Evolutionary conservation across 768 basidiomycete genomes (phyloP), one percentile per base, ranked within the genome.

Genomic region (Mycena haematopus): DNA sequence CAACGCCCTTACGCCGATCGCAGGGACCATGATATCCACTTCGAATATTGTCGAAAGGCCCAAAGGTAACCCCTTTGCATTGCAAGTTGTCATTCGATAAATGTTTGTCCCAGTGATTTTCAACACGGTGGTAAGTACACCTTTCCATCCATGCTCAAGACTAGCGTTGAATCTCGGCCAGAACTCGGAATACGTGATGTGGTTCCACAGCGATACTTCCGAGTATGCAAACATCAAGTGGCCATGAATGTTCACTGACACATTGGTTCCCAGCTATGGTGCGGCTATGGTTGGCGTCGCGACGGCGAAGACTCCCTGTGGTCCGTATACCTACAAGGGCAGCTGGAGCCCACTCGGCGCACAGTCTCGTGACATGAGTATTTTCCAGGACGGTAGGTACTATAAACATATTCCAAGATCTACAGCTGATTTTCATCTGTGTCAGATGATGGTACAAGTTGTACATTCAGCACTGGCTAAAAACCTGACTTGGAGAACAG

Each of bases 141-240:
- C 29, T 42, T 24, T 31, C 24, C 19, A 25, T 36, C 13, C 35
- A 10, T 27, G 46, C 24, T 21, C 19, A 19, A 22, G 38, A 46
- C 6, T n/a, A 14, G 27, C 33, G 49, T 24, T 54, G 19, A 52
- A 55, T 38, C 17, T 56, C 53, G 57, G 46, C 9, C 27, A 87
- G 85, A 86, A 82, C 66, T 76, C 76, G 8, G 84, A 86, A 76
- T 87, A 86, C 69, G 86, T 87, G 22, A 86, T 88, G 86, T 88
- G 86, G 86, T 88, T 88, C 76, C 86, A 88, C 71, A 86, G 84
- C 10, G 86, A 88, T 67, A 79, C 77, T 24, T 84, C 83, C 63
- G 82, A 85, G 86, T 86, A 63, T 45, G 76, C 71, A 68, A 7
- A 15, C 17, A 36, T 11, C 46, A 33, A 22, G 27, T n/a, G 27